Conservation (phyloP, 805 yeast genomes). For the Candida railenensis region DNA sequence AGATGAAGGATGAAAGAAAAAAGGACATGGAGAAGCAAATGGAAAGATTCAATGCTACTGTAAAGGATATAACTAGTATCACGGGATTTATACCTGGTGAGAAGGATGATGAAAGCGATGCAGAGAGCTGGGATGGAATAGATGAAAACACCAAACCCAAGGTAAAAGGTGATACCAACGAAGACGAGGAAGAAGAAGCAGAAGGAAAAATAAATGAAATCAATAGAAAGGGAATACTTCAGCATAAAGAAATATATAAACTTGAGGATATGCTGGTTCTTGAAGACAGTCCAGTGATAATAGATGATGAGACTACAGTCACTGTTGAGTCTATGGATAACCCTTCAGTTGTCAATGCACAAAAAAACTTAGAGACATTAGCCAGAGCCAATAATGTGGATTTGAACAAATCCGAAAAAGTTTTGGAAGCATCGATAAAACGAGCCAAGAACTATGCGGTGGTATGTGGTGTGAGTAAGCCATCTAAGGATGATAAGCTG, state of each 20-base stretch:
- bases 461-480: constrained; percentile 51
- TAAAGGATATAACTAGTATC: constrained; percentile 23
- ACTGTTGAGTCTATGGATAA: constrained; percentile 44
- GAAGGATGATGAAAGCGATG: constrained; percentile 16
- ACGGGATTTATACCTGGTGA: constrained; percentile 18
- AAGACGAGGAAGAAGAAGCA: constrained; percentile 10
- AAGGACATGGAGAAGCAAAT: constrained; percentile 63
- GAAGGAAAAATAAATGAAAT: constrained; percentile 11
- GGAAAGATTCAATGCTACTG: constrained; percentile 51
- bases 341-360: constrained; percentile 34
- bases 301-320: constrained; percentile 45
- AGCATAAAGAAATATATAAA: constrained; percentile 40
- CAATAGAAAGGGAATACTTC: constrained; percentile 41
- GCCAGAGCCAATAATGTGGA: constrained; percentile 74
- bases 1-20: constrained; percentile 68
- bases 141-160: not conserved
- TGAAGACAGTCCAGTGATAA: constrained; percentile 32
- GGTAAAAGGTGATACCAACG: constrained; percentile 13
- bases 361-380: constrained; percentile 34
- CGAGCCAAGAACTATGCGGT: constrained; percentile 84
- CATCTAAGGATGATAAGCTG: constrained; percentile 22
- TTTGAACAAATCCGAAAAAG: constrained; percentile 61
- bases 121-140: constrained; percentile 8
- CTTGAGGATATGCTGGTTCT: constrained; percentile 23
- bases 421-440: constrained; percentile 70